Evolutionary conservation across 306 rosid species (phyloP).

Genomic region (Cicer arietinum): DNA sequence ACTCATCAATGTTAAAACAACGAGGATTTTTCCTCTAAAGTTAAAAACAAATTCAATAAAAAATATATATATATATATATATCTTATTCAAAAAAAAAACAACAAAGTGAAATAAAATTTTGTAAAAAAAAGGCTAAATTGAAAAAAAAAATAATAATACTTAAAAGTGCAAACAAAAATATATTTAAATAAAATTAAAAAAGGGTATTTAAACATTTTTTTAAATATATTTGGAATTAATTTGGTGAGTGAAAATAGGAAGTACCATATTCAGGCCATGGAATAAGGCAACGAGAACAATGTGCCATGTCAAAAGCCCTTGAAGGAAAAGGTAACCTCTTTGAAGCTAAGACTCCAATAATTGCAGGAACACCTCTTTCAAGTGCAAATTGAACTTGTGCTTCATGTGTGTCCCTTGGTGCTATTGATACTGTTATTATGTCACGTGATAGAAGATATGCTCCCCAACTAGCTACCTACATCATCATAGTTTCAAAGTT

Average conservation of each 20-base stretch:
- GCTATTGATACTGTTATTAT: slow-evolving; percentile 68
- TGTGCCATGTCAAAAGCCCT: slow-evolving; percentile 87
- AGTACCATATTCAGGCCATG: slow-evolving; percentile 63
- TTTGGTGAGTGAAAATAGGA: not conserved
- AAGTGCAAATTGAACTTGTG: slow-evolving; percentile 81
- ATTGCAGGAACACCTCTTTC: slow-evolving; percentile 84
- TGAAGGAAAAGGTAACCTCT: slow-evolving; percentile 75
- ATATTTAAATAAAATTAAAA: no score
- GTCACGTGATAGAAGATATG: slow-evolving; percentile 64
- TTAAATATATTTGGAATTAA: not conserved
- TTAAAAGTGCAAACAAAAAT: no score
- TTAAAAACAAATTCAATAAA: no score
- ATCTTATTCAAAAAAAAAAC: no score
- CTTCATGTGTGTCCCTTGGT: slow-evolving; percentile 84
- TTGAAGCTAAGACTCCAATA: slow-evolving; percentile 74
- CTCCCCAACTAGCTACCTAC: slow-evolving; percentile 96
- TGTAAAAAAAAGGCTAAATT: no score
- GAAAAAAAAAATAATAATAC: no score
- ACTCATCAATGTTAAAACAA: no score
- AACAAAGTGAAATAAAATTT: no score
- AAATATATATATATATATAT: no score
- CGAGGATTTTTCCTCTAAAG: no score
- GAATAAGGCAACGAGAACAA: slow-evolving; percentile 88
- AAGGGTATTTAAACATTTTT: no score
- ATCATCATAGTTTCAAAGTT: not conserved